Base-by-base conservation (phyloP, 345 rosid genomes). In the Sisymbrium irio region DNA sequence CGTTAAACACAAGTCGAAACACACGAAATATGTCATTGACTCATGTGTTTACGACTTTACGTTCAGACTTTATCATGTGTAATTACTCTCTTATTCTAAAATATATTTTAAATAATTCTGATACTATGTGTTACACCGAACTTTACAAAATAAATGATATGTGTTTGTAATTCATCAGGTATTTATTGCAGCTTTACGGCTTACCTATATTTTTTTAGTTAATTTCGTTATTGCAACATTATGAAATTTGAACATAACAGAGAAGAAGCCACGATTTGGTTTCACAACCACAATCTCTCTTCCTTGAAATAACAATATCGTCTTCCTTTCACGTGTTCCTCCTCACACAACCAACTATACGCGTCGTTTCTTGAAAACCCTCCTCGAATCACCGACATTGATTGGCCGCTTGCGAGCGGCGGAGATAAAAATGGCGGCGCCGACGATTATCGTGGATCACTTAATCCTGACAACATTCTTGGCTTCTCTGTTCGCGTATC, bases 281-380 rank as follows among this genome's bases (percentile, higher is more conserved):
- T 60, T 75, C 61, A 50, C 59, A 75, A 33, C 69, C 79, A 75
- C 79, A 75, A 40, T 5, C 39, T 75, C 22, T 20, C 36, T 41
- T n/a, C 7, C 40, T 19, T 47, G 28, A 9, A 12, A 50, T 49
- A 67, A 51, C 37, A 39, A 39, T 35, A 47, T 17, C 57, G 15
- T 35, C 67, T 11, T 62, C 51, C 7, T 33, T 36, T 30, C 6
- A 39, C 44, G 22, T n/a, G n/a, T n/a, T 19, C 6, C 4, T 39
- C 76, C 7, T 58, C 6, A 8, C 39, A 25, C 56, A 18, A 65
- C 37, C 41, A 19, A 12, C 22, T 13, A 33, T 13, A 50, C 70
- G 70, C 74, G 42, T 67, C 72, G 62, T 65, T 57, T 65, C 72
- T 13, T 36, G 0, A 4, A 57, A 51, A 2, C 40, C 61, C 3